These are phyloP conservation scores for Trichomonas gallinae DNA, from an alignment of 208 protist genomes.

Conservation along the genomic window DNA sequence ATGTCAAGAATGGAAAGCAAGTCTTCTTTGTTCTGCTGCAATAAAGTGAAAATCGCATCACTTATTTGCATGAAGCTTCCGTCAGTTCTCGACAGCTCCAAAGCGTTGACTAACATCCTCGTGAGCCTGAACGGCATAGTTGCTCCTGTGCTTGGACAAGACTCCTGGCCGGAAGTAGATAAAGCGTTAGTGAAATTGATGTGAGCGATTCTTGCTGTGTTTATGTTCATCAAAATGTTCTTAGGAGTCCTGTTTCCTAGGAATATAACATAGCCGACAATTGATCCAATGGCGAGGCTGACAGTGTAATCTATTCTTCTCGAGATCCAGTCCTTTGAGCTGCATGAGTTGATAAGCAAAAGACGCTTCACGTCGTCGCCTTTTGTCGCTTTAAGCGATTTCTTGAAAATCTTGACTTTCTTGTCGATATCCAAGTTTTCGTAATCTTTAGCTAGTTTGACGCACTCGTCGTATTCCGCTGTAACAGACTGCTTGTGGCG, in stretches of 20 bases:
- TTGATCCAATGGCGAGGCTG: slow-evolving; percentile 71
- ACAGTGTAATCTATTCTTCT: slow-evolving; percentile 43
- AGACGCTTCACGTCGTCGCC: neutral
- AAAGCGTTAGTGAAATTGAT: neutral
- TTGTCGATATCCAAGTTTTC: neutral
- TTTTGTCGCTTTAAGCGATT: neutral
- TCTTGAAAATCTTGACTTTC: neutral
- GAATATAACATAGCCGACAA: slow-evolving; percentile 76
- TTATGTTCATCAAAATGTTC: slow-evolving; percentile 76
- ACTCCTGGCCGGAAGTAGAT: neutral
- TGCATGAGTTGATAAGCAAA: neutral
- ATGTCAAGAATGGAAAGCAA: neutral
- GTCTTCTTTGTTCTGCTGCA: neutral
- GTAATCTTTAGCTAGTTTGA: neutral
- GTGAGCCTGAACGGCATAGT: neutral
- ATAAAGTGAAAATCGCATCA: neutral
- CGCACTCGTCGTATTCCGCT: neutral
- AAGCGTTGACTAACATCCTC: neutral
- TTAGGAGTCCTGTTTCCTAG: slow-evolving; percentile 70
- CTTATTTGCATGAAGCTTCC: neutral
- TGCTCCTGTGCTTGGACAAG: neutral
- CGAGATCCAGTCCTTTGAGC: neutral
- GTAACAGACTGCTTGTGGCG: neutral
- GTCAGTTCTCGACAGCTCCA: neutral
- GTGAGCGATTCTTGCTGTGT: neutral